Evolutionary conservation across 345 rosid species (phyloP).

Genomic region (Populus euphratica): DNA sequence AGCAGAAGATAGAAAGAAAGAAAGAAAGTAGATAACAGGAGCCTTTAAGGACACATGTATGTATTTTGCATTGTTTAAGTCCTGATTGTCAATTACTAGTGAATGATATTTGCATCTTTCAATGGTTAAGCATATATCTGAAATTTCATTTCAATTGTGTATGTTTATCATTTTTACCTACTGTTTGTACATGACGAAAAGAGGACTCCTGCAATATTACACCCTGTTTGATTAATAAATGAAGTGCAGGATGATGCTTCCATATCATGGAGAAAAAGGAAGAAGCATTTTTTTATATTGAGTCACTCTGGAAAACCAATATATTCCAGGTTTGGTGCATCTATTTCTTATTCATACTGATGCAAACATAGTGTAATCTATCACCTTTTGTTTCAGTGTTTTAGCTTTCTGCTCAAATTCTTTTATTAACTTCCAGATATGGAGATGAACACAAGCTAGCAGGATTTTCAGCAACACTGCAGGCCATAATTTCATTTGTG

Average conservation of each 20-base stretch:
- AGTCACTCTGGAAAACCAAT: conserved; percentile 99
- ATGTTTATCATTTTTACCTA: not conserved
- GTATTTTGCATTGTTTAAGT: not conserved
- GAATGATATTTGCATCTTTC: not conserved
- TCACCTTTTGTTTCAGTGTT: not conserved
- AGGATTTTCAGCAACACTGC: conserved; percentile 97
- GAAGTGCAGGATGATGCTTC: conserved; percentile 98
- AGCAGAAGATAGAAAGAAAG: not conserved
- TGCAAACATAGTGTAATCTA: not conserved
- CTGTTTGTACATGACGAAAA: not conserved
- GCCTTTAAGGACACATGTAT: not conserved
- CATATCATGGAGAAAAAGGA: conserved; percentile 94
- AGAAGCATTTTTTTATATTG: conserved; percentile 93
- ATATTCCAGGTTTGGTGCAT: conserved; percentile 72
- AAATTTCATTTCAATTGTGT: not conserved
- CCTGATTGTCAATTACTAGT: not conserved
- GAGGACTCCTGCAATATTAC: conserved; percentile 4
- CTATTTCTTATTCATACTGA: not conserved
- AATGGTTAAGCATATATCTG: not conserved
- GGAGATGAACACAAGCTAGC: conserved; percentile 99
- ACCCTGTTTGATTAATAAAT: conserved; percentile 27
- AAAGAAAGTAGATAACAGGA: not conserved
- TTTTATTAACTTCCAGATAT: conserved; percentile 50
- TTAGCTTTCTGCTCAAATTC: not conserved
- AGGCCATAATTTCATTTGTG: conserved; percentile 97